Base-by-base conservation (phyloP, 139 green algal species). In the Chlamydomonas sp. region DNA sequence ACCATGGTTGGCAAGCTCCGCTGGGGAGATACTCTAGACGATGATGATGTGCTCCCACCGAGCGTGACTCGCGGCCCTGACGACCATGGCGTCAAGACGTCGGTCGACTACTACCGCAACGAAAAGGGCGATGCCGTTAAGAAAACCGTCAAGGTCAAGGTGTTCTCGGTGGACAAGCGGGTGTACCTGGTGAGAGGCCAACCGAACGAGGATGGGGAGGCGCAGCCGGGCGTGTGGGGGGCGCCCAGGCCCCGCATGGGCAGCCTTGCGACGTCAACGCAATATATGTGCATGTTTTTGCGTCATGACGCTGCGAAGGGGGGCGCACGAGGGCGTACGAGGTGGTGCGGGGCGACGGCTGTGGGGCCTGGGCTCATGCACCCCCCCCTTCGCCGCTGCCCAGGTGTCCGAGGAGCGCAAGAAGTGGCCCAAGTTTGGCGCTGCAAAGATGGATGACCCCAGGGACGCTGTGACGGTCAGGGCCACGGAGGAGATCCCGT, bases 111-210 rank as follows among this genome's bases (percentile, higher is more conserved):
- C 72, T 88, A 73, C 37, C 83, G 86, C 36, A 96, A 96, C 66
- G 93, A 98, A 1, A 95, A 94, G 61, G 90, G 90, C 8, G 88
- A 97, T 57, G 84, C 87, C 16, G 75, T 99, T 8, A 98, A 97
- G 76, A 80, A 87, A 35, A 90, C 83, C n/a, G 96, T 82, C 49
- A 96, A 96, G 64, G 79, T 83, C n/a, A 85, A 88, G 67, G 75
- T 95, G n/a, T 77, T 88, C 20, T 89, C 89, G 22, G 85, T 96
- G 58, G 89, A 98, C 75, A 93, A 93, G 85, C 90, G 96, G 72
- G 89, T 91, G 0, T 96, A 96, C 80, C 81, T 90, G 83, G 90
- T 93, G 39, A 54, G 77, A 31, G n/a, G n/a, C n/a, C n/a, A n/a
- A n/a, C n/a, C n/a, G n/a, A n/a, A n/a, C n/a, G n/a, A n/a, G n/a